Evolutionary conservation across 1,139 yeast species (phyloP), one percentile per base, ranked within the genome.

Genomic region (Lodderomyces elongisporus): DNA sequence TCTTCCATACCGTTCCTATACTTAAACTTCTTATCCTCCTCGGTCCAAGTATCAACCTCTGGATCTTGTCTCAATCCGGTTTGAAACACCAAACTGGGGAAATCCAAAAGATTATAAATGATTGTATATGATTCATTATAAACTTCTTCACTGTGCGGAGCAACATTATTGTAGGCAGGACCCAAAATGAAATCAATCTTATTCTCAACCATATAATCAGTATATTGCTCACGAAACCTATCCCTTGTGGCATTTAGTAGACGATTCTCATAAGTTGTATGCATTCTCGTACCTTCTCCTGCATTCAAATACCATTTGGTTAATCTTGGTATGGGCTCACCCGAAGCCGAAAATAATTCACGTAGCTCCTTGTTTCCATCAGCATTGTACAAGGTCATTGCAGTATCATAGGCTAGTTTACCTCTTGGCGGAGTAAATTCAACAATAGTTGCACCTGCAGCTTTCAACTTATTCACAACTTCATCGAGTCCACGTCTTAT

Each of bases 51-150:
- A 46, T 68, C 74, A 23, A 60, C 35, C 4, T 44, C 36, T 10
- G 74, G 73, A 48, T 79, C 83, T 48, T 76, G 83, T 48, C 56
- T 62, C 42, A 77, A 54, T 9, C 83, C 81, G 5, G 84, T 70
- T 49, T 82, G 85, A 55, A 77, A 61, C 2, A 69, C 68, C 40
- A 78, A 67, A 30, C 77, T 66, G 30, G 85, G 83, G 48, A 75
- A 65, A 50, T 79, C 87, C 43, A 79, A 56, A 34, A 79, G 49
- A 51, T 79, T 79, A 67, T 77, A 82, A 44, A 80, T 67, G 1
- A 84, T 57, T 8, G 88, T 80, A 58, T 81, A 81, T 2, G 85
- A 80, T 89, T 91, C 82, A 56, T 80, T 79, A 51, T 71, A 74
- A 7, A 82, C 72, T 35, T 74, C 71, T 31, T 75, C 78, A 10